Conservation (phyloP, 148 eudicot species). For the Rhododendron henanense region DNA sequence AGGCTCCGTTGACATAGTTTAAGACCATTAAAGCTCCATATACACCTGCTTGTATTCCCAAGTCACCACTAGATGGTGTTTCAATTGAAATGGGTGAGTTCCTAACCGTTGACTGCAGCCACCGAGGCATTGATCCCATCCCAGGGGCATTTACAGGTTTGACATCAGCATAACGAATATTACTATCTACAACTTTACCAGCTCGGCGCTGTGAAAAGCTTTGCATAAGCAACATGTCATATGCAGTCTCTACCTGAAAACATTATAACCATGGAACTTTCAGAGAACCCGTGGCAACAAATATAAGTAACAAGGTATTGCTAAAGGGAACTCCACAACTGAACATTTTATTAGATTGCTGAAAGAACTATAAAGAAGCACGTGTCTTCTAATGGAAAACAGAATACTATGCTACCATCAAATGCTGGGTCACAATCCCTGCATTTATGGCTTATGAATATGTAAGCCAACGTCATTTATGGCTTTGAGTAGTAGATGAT, state of each 20-base stretch:
- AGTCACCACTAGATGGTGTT: conserved; percentile 55
- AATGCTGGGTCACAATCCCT: neutral
- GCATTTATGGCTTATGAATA: neutral
- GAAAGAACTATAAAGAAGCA: neutral
- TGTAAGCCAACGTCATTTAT: neutral
- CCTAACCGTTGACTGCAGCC: conserved; percentile 71
- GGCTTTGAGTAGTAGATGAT: neutral
- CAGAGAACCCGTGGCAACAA: neutral
- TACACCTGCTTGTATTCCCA: conserved; percentile 89
- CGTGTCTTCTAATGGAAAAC: neutral
- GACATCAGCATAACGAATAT: conserved; percentile 86
- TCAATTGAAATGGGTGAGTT: conserved; percentile 58
- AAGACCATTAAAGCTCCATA: conserved; percentile 86
- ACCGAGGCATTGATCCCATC: conserved; percentile 67
- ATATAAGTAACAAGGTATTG: neutral
- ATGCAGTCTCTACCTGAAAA: conserved; percentile 94
- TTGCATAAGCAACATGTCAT: conserved; percentile 97
- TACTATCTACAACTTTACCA: conserved; percentile 83
- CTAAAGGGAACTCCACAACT: neutral
- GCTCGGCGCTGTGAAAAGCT: conserved; percentile 88
- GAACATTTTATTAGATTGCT: neutral
- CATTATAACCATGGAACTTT: conserved; percentile 4
- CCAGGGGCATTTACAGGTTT: conserved; percentile 59
- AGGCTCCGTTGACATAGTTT: conserved; percentile 73
- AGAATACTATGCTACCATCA: neutral